Evolutionary conservation across 768 basidiomycete genomes (phyloP).

Genomic region (Amanita fuliginea): DNA sequence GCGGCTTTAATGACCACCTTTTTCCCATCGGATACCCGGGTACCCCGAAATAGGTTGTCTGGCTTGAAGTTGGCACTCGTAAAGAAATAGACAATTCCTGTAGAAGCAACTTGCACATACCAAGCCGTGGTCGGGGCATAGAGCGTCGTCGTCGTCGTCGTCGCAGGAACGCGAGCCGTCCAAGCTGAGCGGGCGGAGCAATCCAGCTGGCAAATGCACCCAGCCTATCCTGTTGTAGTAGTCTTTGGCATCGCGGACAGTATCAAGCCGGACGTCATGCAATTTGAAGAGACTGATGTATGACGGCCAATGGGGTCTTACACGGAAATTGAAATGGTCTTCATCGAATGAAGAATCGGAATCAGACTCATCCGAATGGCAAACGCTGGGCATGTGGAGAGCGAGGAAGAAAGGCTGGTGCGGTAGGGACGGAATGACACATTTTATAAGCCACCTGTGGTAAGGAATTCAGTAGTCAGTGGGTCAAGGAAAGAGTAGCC

Average conservation of each 20-base stretch:
- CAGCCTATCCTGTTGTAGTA: conserved; percentile 29
- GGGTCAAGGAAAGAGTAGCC: conserved; percentile 16
- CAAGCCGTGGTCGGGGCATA: conserved; percentile 64
- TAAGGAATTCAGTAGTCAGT: conserved; percentile 10
- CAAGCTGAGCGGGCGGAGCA: conserved; percentile 10
- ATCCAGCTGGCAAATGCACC: conserved; percentile 6
- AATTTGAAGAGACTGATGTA: conserved; percentile 36
- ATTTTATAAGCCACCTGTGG: not conserved
- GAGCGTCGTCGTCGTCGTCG: conserved; percentile 48
- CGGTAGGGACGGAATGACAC: not conserved
- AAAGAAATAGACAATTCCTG: not conserved
- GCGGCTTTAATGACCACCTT: conserved; percentile 63
- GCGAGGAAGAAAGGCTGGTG: not conserved
- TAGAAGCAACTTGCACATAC: conserved; percentile 26
- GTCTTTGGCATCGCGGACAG: conserved; percentile 52
- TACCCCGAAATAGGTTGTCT: conserved; percentile 64
- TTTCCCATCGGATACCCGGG: conserved; percentile 34
- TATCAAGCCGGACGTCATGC: conserved; percentile 57
- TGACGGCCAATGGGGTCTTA: conserved; percentile 50
- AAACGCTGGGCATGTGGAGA: conserved; percentile 12
- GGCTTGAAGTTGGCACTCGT: conserved; percentile 31
- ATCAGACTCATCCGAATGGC: conserved; percentile 21
- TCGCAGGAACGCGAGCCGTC: conserved; percentile 28
- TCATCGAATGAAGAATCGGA: conserved; percentile 40
- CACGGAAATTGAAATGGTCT: conserved; percentile 48